Percentiles rank a stretch among this genome's conserved stretches.
Conservation (phyloP, 805 yeast genomes). For the Lachancea nothofagi region DNA sequence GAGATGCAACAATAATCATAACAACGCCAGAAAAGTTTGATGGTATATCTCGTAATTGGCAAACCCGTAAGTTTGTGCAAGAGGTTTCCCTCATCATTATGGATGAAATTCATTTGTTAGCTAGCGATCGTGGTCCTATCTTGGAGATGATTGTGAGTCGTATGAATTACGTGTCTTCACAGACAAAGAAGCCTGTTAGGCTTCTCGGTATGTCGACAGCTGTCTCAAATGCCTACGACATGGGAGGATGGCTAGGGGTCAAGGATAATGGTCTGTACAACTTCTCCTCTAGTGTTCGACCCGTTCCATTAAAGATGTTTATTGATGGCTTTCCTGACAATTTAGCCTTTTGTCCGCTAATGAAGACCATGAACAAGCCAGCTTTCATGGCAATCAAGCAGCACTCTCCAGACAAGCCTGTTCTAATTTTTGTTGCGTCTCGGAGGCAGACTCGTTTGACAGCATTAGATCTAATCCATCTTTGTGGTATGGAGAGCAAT, state of each 20-base stretch:
- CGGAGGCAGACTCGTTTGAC: conserved; percentile 89
- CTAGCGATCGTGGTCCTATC: conserved; percentile 97
- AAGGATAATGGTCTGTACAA: conserved; percentile 87
- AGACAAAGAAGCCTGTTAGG: conserved; percentile 82
- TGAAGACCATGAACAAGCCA: conserved; percentile 64
- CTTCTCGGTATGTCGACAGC: conserved; percentile 93
- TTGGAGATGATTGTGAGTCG: conserved; percentile 93
- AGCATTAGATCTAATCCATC: conserved; percentile 64
- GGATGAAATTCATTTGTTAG: conserved; percentile 93
- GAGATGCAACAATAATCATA: conserved; percentile 79
- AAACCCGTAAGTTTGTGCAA: conserved; percentile 76
- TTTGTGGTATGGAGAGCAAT: conserved; percentile 57
- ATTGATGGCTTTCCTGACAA: conserved; percentile 81
- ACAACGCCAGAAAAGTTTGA: conserved; percentile 98
- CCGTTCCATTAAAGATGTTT: conserved; percentile 88
- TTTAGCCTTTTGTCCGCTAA: conserved; percentile 70
- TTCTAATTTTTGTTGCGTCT: conserved; percentile 93
- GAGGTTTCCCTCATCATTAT: conserved; percentile 83
- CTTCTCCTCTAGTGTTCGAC: conserved; percentile 89
- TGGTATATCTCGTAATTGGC: conserved; percentile 89
- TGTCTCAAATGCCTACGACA: conserved; percentile 84
- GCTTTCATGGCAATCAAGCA: conserved; percentile 89
- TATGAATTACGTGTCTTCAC: conserved; percentile 50
- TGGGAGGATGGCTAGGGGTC: conserved; percentile 90
- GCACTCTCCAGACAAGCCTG: conserved; percentile 89